A percentile compares a stretch with the other conserved stretches of the same genome.
Evolutionary conservation across 306 rosid species (phyloP).

Genomic region (Cajanus cajan): DNA sequence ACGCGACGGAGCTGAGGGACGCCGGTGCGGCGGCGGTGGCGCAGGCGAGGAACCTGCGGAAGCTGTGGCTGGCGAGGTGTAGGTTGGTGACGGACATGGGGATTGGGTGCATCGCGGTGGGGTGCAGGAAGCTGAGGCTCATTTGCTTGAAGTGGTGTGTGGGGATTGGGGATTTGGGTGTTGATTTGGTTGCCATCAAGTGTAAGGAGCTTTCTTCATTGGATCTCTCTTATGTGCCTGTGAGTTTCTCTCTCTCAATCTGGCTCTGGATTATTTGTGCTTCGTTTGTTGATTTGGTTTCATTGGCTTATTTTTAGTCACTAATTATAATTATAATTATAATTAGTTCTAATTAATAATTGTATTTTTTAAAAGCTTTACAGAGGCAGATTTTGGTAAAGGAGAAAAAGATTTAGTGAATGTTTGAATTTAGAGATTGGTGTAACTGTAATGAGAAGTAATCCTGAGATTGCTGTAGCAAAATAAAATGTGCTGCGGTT

Average conservation of each 20-base stretch:
- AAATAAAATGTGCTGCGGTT: not conserved
- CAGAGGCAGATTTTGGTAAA: not conserved
- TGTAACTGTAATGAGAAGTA: not conserved
- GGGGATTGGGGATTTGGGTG: slow-evolving; percentile 82
- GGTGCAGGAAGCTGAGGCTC: slow-evolving; percentile 69
- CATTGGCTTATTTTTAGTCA: not conserved
- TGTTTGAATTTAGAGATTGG: slow-evolving; percentile 2
- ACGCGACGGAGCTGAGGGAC: slow-evolving; percentile 75
- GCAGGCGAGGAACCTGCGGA: slow-evolving; percentile 73
- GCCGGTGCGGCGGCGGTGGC: slow-evolving; percentile 65
- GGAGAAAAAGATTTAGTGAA: too few relatives aligned
- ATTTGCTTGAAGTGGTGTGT: slow-evolving; percentile 85
- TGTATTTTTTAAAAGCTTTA: too few relatives aligned
- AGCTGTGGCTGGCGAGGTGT: slow-evolving; percentile 76
- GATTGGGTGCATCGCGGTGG: slow-evolving; percentile 89
- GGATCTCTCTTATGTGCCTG: slow-evolving; percentile 92
- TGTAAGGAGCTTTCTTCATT: slow-evolving; percentile 62
- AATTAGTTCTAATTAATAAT: too few relatives aligned
- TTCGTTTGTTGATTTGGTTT: not conserved
- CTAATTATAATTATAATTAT: not conserved
- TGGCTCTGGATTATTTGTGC: not conserved
- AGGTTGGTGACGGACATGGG: slow-evolving; percentile 82
- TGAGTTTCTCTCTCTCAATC: slow-evolving; percentile 19
- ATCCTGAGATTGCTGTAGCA: not conserved
- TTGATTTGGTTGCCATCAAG: slow-evolving; percentile 78